Evolutionary conservation across 2,329 filamentous ascomycete genomes (phyloP).

Genomic region (Chlorencoelia australis): DNA sequence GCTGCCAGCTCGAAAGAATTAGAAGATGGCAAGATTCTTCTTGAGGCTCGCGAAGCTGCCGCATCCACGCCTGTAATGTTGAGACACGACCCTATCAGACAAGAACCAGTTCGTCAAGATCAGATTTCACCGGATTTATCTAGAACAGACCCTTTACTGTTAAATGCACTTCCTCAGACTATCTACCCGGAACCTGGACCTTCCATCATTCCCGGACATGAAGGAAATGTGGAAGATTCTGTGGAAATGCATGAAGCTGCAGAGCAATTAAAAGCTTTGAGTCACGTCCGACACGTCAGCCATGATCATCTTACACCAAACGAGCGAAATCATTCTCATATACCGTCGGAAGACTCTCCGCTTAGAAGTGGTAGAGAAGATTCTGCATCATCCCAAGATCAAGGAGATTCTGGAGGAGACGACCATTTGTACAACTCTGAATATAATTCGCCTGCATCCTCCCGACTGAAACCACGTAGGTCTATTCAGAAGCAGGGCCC

Average conservation of each 20-base stretch:
- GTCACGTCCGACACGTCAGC: constrained; percentile 48
- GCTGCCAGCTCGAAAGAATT: constrained; percentile 41
- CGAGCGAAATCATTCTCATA: constrained; percentile 25
- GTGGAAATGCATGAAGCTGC: constrained; percentile 60
- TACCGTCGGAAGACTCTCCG: constrained; percentile 25
- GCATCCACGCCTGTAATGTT: constrained; percentile 26
- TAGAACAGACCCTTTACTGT: constrained; percentile 18
- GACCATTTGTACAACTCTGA: constrained; percentile 29
- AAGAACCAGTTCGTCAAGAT: constrained; percentile 5
- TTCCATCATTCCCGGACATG: constrained; percentile 26
- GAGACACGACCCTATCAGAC: constrained; percentile 33
- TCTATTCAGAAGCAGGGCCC: constrained; percentile 28
- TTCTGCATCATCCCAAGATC: constrained; percentile 30
- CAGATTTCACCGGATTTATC: constrained; percentile 16
- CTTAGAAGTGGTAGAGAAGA: constrained; percentile 32
- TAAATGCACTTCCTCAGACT: constrained; percentile 18
- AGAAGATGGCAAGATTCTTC: constrained; percentile 46
- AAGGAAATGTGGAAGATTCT: constrained; percentile 49
- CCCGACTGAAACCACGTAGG: constrained; percentile 24
- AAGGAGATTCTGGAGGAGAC: constrained; percentile 32
- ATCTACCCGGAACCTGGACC: constrained; percentile 19
- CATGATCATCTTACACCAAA: constrained; percentile 31
- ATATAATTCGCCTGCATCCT: constrained; percentile 26
- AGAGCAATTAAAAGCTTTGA: constrained; percentile 55
- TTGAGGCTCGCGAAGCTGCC: constrained; percentile 32